phyloP scores from a whole-genome alignment of 306 rosid species.

The Trichosanthes truncata region DNA sequence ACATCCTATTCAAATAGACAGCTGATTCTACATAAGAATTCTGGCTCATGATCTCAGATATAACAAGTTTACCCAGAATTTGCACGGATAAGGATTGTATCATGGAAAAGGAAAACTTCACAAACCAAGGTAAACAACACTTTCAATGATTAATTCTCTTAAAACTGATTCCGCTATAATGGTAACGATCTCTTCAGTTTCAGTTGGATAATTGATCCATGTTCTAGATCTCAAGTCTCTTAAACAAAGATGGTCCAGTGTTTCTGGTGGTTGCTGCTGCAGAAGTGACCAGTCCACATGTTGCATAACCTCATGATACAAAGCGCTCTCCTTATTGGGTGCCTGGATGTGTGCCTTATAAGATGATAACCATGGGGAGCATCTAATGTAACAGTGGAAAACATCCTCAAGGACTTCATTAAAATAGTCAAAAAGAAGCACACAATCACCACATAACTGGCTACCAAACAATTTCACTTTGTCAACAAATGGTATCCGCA shows the following conservation, averaged over 20 bases:
- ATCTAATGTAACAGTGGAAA: slow-evolving; percentile 25
- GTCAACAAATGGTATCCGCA: slow-evolving; percentile 27
- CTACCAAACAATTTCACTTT: slow-evolving; percentile 26
- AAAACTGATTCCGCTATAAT: slow-evolving; percentile 43
- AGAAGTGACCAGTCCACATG: slow-evolving; percentile 24
- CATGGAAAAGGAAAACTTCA: not conserved
- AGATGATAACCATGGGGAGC: slow-evolving; percentile 26
- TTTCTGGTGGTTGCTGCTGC: slow-evolving; percentile 18
- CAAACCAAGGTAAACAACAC: slow-evolving; percentile 27
- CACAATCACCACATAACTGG: slow-evolving; percentile 21
- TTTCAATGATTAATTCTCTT: slow-evolving; percentile 44
- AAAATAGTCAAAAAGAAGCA: slow-evolving; percentile 35
- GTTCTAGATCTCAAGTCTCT: slow-evolving; percentile 37
- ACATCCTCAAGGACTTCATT: slow-evolving; percentile 40
- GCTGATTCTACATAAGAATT: not conserved
- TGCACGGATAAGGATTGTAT: not conserved
- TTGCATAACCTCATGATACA: slow-evolving; percentile 35
- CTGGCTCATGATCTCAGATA: not conserved
- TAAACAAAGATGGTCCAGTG: slow-evolving; percentile 30
- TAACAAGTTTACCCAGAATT: not conserved
- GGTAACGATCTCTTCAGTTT: slow-evolving; percentile 26
- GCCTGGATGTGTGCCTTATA: slow-evolving; percentile 20
- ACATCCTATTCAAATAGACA: not conserved
- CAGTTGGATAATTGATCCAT: slow-evolving; percentile 41
- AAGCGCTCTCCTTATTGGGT: slow-evolving; percentile 22